Evolutionary conservation across 2,329 filamentous ascomycete genomes (phyloP), one percentile per base, ranked within the genome.

Genomic region (Hirsutella minnesotensis): DNA sequence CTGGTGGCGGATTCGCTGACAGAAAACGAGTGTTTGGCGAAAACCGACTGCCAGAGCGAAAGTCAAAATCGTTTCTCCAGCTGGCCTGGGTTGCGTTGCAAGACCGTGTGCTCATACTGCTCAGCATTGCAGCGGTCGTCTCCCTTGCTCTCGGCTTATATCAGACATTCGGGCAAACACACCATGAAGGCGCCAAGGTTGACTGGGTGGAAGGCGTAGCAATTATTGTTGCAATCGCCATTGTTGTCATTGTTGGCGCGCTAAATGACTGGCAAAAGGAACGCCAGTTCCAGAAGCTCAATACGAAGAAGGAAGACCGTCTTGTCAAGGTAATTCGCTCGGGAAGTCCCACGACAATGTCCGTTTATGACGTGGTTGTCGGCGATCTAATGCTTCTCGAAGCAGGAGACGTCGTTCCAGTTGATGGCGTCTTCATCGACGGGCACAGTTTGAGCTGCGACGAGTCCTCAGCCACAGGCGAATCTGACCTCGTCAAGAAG

Each of bases 201-300:
- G 5, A 72, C 72, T 89, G 85, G 85, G 80, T 88, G 5, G 85
- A 89, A 60, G 84, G 84, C 48, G 79, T 88, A 10, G 84, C 85
- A 8, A 87, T 89, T 48, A 79, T 87, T 35, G 74, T 81, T 18
- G 84, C 84, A 39, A 86, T 89, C 46, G 56, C 81, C 15, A 80
- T 89, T 48, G 85, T 89, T 38, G 81, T 87, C 3, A 60, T 82
- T 19, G 83, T 86, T 16, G 83, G 83, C 46, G 83, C 84, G 15
- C 65, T 80, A 24, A 88, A 87, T 49, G 85, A 89, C 56, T 89
- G 79, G 72, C 83, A 89, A 53, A 88, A 88, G 60, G 84, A 88
- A 57, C 73, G 81, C 37, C 82, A 86, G 53, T 89, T 89, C 53
- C 80, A 85, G 34, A 86, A 86, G 58, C 66, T 89, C 46, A 88